Percentiles rank a stretch among this genome's conserved stretches.
Evolutionary conservation across 1,139 yeast species (phyloP).

Genomic region (Yamadazyma dushanensis): DNA sequence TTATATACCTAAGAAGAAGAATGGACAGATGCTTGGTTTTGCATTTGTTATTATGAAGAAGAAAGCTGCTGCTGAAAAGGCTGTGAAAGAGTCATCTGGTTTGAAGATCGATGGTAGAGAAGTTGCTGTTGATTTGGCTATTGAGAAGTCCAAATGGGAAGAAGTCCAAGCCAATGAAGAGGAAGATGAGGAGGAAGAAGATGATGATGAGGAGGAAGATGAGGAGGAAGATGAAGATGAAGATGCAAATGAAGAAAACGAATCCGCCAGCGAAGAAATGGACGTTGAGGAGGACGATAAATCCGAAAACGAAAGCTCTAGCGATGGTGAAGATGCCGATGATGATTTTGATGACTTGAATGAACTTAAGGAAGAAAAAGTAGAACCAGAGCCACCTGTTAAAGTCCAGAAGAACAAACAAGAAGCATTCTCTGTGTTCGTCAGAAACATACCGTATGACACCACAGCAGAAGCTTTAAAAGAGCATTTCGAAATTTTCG

Average conservation of each 20-base stretch:
- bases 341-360: slow-evolving; percentile 35
- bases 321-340: slow-evolving; percentile 19
- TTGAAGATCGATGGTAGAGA: slow-evolving; percentile 85
- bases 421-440: slow-evolving; percentile 73
- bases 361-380: slow-evolving; percentile 24
- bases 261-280: neutral
- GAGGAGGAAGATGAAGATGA: slow-evolving; percentile 25
- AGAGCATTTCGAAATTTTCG: slow-evolving; percentile 80
- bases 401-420: slow-evolving; percentile 55
- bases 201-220: slow-evolving; percentile 26
- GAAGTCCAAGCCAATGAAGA: slow-evolving; percentile 38
- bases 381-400: slow-evolving; percentile 26
- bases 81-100: slow-evolving; percentile 71
- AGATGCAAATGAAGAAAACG: slow-evolving; percentile 18
- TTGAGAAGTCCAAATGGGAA: slow-evolving; percentile 84
- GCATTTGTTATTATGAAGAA: slow-evolving; percentile 93
- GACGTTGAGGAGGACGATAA: neutral
- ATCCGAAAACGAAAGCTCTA: slow-evolving; percentile 31
- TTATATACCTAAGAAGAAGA: slow-evolving; percentile 81
- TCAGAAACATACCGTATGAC: slow-evolving; percentile 92
- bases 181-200: slow-evolving; percentile 38
- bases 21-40: slow-evolving; percentile 92
- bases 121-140: slow-evolving; percentile 92
- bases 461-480: slow-evolving; percentile 77
- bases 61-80: slow-evolving; percentile 73